Conservation (phyloP, 75 land plant genomes). For the Selaginella tamariscina region DNA sequence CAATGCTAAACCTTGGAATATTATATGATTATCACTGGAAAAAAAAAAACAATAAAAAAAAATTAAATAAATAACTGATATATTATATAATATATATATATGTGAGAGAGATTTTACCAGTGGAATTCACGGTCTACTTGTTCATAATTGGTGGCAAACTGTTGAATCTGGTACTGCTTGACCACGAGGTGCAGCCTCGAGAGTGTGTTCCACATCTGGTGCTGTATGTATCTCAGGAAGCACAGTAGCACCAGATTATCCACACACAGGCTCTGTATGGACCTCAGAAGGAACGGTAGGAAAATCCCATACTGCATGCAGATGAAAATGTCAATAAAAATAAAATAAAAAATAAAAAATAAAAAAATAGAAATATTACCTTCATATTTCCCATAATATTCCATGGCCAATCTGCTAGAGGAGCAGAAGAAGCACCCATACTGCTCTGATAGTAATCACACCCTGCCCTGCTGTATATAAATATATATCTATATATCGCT, state of each 20-base stretch:
- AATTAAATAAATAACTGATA: not conserved
- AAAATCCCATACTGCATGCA: constrained; percentile 28
- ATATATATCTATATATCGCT: too few relatives aligned
- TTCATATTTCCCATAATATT: constrained; percentile 53
- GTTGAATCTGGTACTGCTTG: constrained; percentile 22
- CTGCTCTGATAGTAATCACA: too few relatives aligned
- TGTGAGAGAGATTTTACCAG: constrained; percentile 34
- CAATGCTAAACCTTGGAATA: constrained; percentile 44
- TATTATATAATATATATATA: too few relatives aligned
- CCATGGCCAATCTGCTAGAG: constrained; percentile 54
- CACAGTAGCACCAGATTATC: constrained; percentile 31
- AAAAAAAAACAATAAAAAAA: not conserved
- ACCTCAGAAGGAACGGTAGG: constrained; percentile 22
- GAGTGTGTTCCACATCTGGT: constrained; percentile 30
- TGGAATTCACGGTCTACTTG: constrained; percentile 60
- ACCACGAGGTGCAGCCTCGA: constrained; percentile 35
- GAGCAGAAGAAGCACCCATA: constrained; percentile 8
- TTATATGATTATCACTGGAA: constrained; percentile 57
- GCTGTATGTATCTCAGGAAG: constrained; percentile 18
- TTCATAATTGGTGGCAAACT: constrained; percentile 36
- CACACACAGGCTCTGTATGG: too few relatives aligned
- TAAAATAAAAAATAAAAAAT: not conserved
- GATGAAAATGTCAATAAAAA: not conserved
- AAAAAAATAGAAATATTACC: constrained; percentile 22
- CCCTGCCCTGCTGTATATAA: too few relatives aligned